Percentiles rank a stretch among this genome's conserved stretches.
These are phyloP conservation scores for Limtongozyma cylindracea DNA, from an alignment of 805 yeast species.

Conservation along the genomic window DNA sequence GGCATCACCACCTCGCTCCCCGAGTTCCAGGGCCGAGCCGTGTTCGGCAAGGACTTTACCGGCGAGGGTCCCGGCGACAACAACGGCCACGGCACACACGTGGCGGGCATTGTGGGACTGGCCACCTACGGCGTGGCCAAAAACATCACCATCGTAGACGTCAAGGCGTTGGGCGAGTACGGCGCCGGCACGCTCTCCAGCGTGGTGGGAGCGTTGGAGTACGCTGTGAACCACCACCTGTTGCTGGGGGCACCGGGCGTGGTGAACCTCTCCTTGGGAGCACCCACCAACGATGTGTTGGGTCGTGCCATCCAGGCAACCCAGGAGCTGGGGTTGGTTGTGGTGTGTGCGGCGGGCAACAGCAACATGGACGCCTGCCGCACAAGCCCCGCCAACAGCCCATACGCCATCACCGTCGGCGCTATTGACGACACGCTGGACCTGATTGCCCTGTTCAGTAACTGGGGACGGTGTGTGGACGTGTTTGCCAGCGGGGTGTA, in stretches of 20 bases:
- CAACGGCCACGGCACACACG: conserved; percentile 34
- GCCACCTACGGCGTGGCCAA: conserved; percentile 27
- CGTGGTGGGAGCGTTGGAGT: conserved; percentile 42
- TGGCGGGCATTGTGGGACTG: conserved; percentile 28
- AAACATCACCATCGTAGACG: conserved; percentile 11
- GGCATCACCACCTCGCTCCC: conserved; percentile 2
- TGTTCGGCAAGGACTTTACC: conserved; percentile 2
- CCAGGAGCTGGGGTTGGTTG: conserved; percentile 36
- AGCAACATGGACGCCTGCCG: conserved; percentile 52
- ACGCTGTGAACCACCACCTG: conserved; percentile 31
- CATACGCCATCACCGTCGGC: conserved; percentile 56
- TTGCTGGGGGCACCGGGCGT: conserved; percentile 18
- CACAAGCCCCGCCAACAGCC: conserved; percentile 71
- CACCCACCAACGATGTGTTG: conserved; percentile 35
- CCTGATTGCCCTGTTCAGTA: conserved; percentile 52
- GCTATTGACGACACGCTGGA: conserved; percentile 64
- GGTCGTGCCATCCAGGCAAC: conserved; percentile 65
- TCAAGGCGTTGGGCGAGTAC: conserved; percentile 40
- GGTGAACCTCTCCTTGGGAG: conserved; percentile 65
- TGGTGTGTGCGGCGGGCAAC: conserved; percentile 80
- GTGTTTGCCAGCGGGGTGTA: conserved; percentile 63
- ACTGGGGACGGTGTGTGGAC: conserved; percentile 86
- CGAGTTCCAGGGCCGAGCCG: conserved; percentile 2
- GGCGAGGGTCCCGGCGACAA: conserved; percentile 6
- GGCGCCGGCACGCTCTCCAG: conserved; percentile 56